Evolutionary conservation across 208 protist genomes (phyloP).

Genomic region (Leishmania tropica): DNA sequence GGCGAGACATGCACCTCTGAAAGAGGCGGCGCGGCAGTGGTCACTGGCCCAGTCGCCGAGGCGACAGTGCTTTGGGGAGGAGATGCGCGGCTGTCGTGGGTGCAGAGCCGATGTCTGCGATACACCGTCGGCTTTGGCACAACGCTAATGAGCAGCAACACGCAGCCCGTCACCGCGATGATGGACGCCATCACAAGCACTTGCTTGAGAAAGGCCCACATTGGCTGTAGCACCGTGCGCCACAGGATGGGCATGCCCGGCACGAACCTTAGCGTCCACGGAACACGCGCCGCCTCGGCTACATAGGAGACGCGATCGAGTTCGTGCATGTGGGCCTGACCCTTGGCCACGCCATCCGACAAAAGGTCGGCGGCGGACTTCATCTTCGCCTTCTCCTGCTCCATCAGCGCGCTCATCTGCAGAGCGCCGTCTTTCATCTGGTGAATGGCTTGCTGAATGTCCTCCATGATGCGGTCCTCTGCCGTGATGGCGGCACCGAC

Average conservation of each 20-base stretch:
- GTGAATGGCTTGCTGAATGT: constrained; percentile 52
- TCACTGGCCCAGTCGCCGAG: neutral
- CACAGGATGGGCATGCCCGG: constrained; percentile 58
- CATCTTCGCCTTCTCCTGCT: constrained; percentile 45
- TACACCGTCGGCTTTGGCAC: constrained; percentile 38
- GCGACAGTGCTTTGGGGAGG: neutral
- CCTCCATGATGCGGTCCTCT: constrained; percentile 50
- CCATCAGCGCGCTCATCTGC: constrained; percentile 64
- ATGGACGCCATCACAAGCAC: constrained; percentile 46
- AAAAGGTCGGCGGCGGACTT: constrained; percentile 47
- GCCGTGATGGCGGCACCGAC: constrained; percentile 1
- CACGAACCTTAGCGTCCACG: constrained; percentile 31
- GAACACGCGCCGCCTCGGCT: constrained; percentile 6
- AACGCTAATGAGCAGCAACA: constrained; percentile 54
- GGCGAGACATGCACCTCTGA: neutral
- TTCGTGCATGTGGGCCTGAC: constrained; percentile 28
- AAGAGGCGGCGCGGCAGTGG: neutral
- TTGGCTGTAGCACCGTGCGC: constrained; percentile 47
- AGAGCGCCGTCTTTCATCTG: constrained; percentile 66
- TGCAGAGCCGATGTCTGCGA: neutral
- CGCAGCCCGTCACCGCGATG: constrained; percentile 32
- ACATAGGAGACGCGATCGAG: constrained; percentile 37
- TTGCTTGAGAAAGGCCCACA: constrained; percentile 68
- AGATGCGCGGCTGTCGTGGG: neutral
- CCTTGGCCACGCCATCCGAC: constrained; percentile 43